Conservation (phyloP, 345 rosid species). For the Brassica juncea region DNA sequence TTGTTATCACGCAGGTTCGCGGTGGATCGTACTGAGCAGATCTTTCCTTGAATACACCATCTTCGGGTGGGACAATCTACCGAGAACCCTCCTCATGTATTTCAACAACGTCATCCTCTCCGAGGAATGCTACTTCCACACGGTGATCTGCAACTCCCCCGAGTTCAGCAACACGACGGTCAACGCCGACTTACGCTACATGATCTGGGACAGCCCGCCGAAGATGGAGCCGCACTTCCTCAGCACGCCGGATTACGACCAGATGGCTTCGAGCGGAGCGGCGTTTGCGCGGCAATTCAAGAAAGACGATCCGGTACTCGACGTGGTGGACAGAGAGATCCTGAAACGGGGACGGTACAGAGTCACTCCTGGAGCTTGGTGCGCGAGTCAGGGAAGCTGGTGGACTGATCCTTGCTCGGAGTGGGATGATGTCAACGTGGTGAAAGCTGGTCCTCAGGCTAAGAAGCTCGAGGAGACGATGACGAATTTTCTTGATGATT, state of each 20-base stretch:
- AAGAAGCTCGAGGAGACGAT: slow-evolving; percentile 68
- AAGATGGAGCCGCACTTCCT: slow-evolving; percentile 92
- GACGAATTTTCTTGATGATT: slow-evolving; percentile 67
- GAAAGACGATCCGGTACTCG: slow-evolving; percentile 68
- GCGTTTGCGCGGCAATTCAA: slow-evolving; percentile 84
- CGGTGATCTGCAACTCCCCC: slow-evolving; percentile 87
- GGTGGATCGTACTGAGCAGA: slow-evolving; percentile 82
- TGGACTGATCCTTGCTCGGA: slow-evolving; percentile 92
- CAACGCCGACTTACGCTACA: slow-evolving; percentile 78
- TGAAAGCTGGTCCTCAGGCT: slow-evolving; percentile 82
- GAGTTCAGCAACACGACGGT: slow-evolving; percentile 86
- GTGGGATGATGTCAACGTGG: slow-evolving; percentile 83
- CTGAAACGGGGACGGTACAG: slow-evolving; percentile 63
- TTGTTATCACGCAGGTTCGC: slow-evolving; percentile 66
- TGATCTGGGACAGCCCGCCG: slow-evolving; percentile 98
- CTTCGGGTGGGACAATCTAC: slow-evolving; percentile 96
- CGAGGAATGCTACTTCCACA: slow-evolving; percentile 90
- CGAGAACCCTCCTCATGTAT: slow-evolving; percentile 89
- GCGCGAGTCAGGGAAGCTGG: slow-evolving; percentile 73
- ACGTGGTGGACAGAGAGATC: slow-evolving; percentile 70
- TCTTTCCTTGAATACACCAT: slow-evolving; percentile 84
- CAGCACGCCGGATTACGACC: slow-evolving; percentile 55
- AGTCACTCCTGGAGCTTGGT: slow-evolving; percentile 90
- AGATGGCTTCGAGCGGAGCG: slow-evolving; percentile 81
- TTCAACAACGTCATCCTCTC: slow-evolving; percentile 81